phyloP scores from a whole-genome alignment of 2,329 filamentous ascomycete species.

The Aspergillus amoenus region DNA sequence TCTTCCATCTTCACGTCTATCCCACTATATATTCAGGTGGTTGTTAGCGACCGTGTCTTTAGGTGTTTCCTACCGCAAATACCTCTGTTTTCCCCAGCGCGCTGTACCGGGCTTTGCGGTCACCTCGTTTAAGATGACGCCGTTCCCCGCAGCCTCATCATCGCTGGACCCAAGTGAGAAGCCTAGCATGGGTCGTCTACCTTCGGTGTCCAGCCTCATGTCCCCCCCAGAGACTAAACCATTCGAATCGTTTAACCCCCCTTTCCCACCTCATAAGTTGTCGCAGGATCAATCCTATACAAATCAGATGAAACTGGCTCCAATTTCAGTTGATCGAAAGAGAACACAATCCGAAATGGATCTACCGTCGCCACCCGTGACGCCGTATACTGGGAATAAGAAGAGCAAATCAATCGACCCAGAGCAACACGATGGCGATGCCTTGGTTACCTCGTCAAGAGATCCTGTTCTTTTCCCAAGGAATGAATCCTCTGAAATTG shows the following conservation, averaged over 20 bases:
- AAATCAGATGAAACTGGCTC: constrained; percentile 38
- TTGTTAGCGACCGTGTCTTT: not conserved
- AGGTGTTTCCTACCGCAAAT: not conserved
- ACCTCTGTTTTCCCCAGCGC: not conserved
- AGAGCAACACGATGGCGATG: constrained; percentile 35
- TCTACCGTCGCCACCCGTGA: constrained; percentile 47
- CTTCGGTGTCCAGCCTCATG: constrained; percentile 46
- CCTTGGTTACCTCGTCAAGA: constrained; percentile 25
- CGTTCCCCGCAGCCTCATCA: constrained; percentile 23
- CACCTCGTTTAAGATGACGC: constrained; percentile 27
- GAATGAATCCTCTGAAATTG: constrained; percentile 34
- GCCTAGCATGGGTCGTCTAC: constrained; percentile 43
- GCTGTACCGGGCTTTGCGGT: not conserved
- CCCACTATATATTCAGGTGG: not conserved
- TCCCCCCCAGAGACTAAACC: constrained; percentile 51
- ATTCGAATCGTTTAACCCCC: constrained; percentile 47
- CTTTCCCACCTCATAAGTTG: constrained; percentile 29
- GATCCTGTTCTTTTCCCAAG: constrained; percentile 47
- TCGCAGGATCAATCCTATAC: constrained; percentile 28
- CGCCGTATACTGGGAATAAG: constrained; percentile 44
- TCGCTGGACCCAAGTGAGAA: constrained; percentile 23
- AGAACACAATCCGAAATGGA: constrained; percentile 45
- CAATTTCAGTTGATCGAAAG: constrained; percentile 43
- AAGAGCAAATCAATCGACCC: constrained; percentile 34
- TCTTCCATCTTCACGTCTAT: constrained; percentile 1